phyloP scores from a whole-genome alignment of 345 rosid genomes.

The Eucalyptus pauciflora region DNA sequence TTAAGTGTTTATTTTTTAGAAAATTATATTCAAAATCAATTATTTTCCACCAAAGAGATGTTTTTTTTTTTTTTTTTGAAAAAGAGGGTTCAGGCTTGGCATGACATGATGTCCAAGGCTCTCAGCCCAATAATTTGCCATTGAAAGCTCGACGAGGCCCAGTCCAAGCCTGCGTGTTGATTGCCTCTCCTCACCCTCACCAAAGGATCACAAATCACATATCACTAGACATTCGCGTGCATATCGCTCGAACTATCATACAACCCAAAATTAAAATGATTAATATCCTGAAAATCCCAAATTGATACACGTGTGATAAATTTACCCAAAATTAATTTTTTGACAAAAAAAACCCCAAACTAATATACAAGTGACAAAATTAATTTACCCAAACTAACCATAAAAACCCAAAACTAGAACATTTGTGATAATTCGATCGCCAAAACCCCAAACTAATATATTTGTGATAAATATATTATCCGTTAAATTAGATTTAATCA shows the following conservation, averaged over 20 bases:
- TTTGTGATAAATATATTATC: too few relatives aligned
- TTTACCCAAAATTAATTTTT: fast-evolving
- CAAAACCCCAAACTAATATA: too few relatives aligned
- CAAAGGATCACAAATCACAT: background rate
- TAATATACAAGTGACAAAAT: fast-evolving
- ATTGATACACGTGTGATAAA: fast-evolving
- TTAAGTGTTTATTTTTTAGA: background rate
- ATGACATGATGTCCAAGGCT: background rate
- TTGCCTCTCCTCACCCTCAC: background rate
- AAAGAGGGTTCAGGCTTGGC: background rate
- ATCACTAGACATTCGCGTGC: background rate
- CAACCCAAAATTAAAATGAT: background rate
- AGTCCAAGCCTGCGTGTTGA: background rate
- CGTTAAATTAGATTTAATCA: too few relatives aligned
- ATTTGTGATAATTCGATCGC: too few relatives aligned
- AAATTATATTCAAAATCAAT: background rate
- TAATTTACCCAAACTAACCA: too few relatives aligned
- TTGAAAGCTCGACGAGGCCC: background rate
- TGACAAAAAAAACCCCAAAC: fast-evolving
- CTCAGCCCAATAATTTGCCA: background rate
- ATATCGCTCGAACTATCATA: background rate
- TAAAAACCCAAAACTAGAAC: fast-evolving
- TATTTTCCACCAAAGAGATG: background rate
- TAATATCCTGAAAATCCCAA: fast-evolving
- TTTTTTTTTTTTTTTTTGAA: background rate